Evolutionary conservation across 495 filamentous ascomycete species (phyloP), one percentile per base, ranked within the genome.

Genomic region (Talaromyces borbonicus): DNA sequence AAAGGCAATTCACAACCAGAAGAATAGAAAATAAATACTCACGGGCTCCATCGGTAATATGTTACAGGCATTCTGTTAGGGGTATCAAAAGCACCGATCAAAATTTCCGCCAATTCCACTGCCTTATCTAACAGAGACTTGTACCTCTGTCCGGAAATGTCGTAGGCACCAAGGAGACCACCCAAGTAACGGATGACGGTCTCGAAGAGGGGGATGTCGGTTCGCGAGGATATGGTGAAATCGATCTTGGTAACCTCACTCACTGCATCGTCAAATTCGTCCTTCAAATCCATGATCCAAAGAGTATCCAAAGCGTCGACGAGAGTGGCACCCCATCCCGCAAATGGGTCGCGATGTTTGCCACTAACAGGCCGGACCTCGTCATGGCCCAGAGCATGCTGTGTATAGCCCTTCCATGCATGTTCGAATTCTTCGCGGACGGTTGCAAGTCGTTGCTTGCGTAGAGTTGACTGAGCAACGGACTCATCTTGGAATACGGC

Each of bases 31-130:
- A 19, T 3, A 16, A 44, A 31, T 32, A 73, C 75, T 65, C 59
- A 77, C 71, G 89, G 86, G 26, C 79, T 77, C 88, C 88, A 95
- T 37, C 76, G 71, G 62, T 94, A 96, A 61, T 81, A 90, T 2
- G 92, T 78, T 15, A 85, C 59, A 9, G 92, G 92, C 89, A 98
- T 93, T 46, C 90, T 79, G 57, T 98, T 98, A 0, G 92, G 90
- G 6, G 92, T 97, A 62, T 98, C 92, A 61, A 98, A 98, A 9
- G 85, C 81, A 33, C 86, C 81, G 67, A 93, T 94, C 40, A 98
- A 57, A 23, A 98, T 75, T 54, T 95, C 87, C 12, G 79, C 92
- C 38, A 98, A 71, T 63, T 95, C 85, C 25, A 84, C 71, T 7
- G 92, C 89, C 61, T 97, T 97, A 35, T 87, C 78, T 46, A 98